A percentile compares a stretch with the other conserved stretches of the same genome.
phyloP scores from a whole-genome alignment of 1,284 basidiomycete genomes.

The Malassezia cuniculi region DNA sequence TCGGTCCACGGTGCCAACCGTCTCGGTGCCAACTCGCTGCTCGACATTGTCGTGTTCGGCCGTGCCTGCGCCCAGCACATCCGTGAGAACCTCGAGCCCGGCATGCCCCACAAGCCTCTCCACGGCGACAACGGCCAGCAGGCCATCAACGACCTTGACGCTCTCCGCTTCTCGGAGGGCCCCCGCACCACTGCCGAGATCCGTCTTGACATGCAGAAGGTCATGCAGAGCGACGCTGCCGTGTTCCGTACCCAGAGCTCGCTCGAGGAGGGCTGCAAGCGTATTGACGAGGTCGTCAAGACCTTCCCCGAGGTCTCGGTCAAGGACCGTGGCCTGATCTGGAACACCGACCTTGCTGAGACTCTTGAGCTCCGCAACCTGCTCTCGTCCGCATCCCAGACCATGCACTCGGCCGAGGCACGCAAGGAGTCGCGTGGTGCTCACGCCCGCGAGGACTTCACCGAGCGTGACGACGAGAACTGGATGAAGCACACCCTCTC shows the following conservation, averaged over 20 bases:
- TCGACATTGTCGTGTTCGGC: conserved; percentile 98
- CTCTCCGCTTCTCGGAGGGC: conserved; percentile 63
- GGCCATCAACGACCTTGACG: conserved; percentile 78
- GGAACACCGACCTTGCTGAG: conserved; percentile 77
- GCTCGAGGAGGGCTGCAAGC: conserved; percentile 80
- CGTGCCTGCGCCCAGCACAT: conserved; percentile 98
- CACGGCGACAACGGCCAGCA: conserved; percentile 74
- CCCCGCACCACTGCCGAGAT: conserved; percentile 76
- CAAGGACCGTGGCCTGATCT: conserved; percentile 97
- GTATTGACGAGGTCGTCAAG: conserved; percentile 72
- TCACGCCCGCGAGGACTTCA: conserved; percentile 90
- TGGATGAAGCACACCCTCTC: conserved; percentile 40
- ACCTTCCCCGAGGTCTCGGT: conserved; percentile 81
- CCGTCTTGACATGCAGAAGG: conserved; percentile 91
- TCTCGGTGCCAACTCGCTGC: conserved; percentile 94
- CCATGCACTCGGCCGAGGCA: conserved; percentile 83
- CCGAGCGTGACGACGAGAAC: conserved; percentile 62
- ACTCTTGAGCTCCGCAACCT: conserved; percentile 93
- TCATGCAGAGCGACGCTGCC: conserved; percentile 65
- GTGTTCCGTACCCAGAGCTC: conserved; percentile 66
- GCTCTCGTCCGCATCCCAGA: conserved; percentile 86
- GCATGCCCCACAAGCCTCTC: conserved; percentile 79
- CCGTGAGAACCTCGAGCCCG: conserved; percentile 74
- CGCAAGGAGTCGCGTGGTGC: conserved; percentile 95
- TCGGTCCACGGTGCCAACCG: conserved; percentile 99